Base-by-base conservation (phyloP, 1,284 basidiomycete genomes). In the Cronartium quercuum region DNA sequence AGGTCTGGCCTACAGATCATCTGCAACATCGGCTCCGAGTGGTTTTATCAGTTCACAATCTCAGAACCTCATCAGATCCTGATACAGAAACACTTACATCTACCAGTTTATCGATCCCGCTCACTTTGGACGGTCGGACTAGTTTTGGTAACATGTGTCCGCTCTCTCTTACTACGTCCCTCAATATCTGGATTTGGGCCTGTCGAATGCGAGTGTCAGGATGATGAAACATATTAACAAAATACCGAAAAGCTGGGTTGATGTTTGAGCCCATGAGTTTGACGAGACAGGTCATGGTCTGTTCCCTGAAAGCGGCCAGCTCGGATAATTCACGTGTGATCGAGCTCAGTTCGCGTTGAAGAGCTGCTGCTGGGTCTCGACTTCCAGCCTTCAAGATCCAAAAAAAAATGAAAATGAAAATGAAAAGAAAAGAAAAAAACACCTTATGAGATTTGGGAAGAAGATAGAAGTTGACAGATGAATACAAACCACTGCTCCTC, bases 1-100 rank as follows among this genome's bases (percentile, higher is more conserved):
- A 80, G 83, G 81, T 76, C 79, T 44, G 57, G 76, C 58, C 35
- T 60, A 10, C 76, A 69, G 6, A 80, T 61, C 21, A 68, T 68
- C 74, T 68, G n/a, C 34, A 18, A 9, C 10, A 47, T 47, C 38
- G 37, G 37, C 21, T 18, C 7, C 37, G 21, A 29, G 47, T n/a
- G 2, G 2, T n/a, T n/a, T 55, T 29, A 29, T 29, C 29, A 29
- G 29, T 29, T 29, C 29, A 29, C 29, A 29, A 29, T 29, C 1
- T 29, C 2, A 29, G 29, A 29, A 29, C 29, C 29, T 29, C 29
- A 29, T 29, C 29, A 29, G 29, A 29, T 29, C 29, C 29, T 29
- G 29, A 29, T 2, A 62, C 34, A 12, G 18, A 64, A n/a, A 40
- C 0, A 57, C 69, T 7, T 13, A 74, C 70, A 66, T 74, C 70